Evolutionary conservation across 225 moss, liverwort and hornwort species (phyloP), one percentile per base, ranked within the genome.

Genomic region (Bryum argenteum): DNA sequence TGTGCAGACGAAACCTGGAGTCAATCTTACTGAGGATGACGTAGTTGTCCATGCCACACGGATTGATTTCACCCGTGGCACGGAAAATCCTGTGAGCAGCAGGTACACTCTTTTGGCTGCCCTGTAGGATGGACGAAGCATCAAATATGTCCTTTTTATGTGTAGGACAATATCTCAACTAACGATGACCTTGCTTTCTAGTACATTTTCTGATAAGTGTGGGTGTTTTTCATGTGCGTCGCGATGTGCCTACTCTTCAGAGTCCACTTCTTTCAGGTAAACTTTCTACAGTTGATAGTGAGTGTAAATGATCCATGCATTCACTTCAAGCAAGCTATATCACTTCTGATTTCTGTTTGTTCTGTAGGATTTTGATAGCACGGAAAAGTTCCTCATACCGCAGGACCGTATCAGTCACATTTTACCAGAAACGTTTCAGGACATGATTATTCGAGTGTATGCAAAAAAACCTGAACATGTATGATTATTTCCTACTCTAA

Each of bases 391-490:
- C 57, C 75, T 77, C 40, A 92, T 95, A n/a, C 87, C 83, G 8
- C 89, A 89, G 79, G 95, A 95, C 13, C 87, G 86, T 17, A 91
- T 92, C 75, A 95, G 95, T 65, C 89, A 92, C 80, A 91, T 95
- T 68, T 84, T 95, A 58, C 95, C 95, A 40, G 81, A 78, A 42
- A 41, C 14, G 65, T 95, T 91, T 58, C 89, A 81, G 53, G 95
- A 95, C 81, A 83, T 86, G 66, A 89, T 95, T 47, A 93, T 95
- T 64, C 89, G 95, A 44, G 95, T 95, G 44, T 95, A 91, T 64
- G 82, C 95, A 1, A 95, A 92, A 82, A 95, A 91, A 62, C 90
- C 92, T 58, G 92, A 95, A 72, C 89, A 89, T 83, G 95, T 95
- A 86, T 41, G 72, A 4, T 61, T 78, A 40, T n/a, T 54, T n/a